Conservation (phyloP, 306 rosid species). For the Fagus crenata region DNA sequence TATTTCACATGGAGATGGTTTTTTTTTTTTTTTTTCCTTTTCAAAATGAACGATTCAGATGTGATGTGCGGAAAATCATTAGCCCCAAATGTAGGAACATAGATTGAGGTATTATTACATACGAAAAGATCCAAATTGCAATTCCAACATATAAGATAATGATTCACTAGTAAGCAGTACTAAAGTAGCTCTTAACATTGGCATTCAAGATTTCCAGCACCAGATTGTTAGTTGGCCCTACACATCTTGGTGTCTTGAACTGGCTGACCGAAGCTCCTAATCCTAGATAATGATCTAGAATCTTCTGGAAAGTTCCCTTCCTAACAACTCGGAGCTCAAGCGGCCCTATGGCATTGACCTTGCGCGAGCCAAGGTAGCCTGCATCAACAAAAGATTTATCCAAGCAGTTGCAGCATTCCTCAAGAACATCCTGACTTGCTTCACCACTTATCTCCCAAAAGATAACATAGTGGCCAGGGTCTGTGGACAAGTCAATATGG, state of each 20-base stretch:
- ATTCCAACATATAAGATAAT: not conserved
- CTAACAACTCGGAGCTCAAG: constrained; percentile 70
- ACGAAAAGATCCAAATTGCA: constrained; percentile 1
- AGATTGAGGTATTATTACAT: not conserved
- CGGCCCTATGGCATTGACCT: constrained; percentile 59
- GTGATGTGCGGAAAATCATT: no score
- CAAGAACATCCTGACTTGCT: constrained; percentile 53
- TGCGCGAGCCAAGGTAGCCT: constrained; percentile 66
- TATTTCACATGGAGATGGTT: no score
- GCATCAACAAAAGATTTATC: constrained; percentile 72
- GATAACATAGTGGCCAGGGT: constrained; percentile 87
- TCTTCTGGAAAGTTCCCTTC: constrained; percentile 73
- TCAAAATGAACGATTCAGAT: no score
- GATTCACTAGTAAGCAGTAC: constrained; percentile 57
- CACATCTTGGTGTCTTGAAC: constrained; percentile 86
- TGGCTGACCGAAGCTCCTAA: constrained; percentile 69
- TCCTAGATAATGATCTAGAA: constrained; percentile 63
- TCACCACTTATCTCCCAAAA: constrained; percentile 84
- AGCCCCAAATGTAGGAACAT: no score
- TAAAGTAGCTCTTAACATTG: constrained; percentile 59
- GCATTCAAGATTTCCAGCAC: constrained; percentile 64
- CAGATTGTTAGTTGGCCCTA: constrained; percentile 44
- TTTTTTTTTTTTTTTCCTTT: no score
- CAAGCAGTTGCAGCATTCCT: constrained; percentile 74
- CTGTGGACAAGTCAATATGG: constrained; percentile 52